Base-by-base conservation (phyloP, 371 early-diverging fungal genomes). In the Parasitella parasitica region DNA sequence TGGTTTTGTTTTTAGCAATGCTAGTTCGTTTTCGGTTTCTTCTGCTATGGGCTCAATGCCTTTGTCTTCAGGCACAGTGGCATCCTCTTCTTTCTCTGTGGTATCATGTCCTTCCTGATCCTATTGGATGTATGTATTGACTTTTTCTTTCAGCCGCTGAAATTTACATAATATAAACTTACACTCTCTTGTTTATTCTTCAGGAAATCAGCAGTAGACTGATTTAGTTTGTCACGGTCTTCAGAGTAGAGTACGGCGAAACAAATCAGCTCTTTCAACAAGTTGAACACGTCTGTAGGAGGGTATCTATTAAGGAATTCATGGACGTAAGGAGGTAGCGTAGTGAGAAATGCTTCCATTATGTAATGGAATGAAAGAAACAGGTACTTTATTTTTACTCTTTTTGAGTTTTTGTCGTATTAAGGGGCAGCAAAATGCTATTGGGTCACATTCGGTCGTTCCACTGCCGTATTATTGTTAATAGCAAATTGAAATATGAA, bases 301-400 rank as follows among this genome's bases (percentile, higher is more conserved):
- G 82, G 79, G 46, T 78, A 66, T 48, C 69, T 71, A 39, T 70
- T 58, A 11, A 81, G 35, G 55, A 63, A 78, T 6, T 60, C 64
- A 62, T 81, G 82, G 6, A 81, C 81, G 63, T 78, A 78, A 39
- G 81, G 78, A 27, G 81, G 81, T 61, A 81, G 66, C 30, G 78
- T 81, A 8, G 70, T 66, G 16, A 81, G 51, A 65, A 81, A 81
- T 4, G 72, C 60, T 59, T 81, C 81, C 81, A 81, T 81, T 26
- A 37, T 41, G 28, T 36, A 20, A 57, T 15, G 50, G 38, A 27
- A 28, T 36, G 26, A 34, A 54, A 49, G 20, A 27, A 24, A 6
- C 27, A 15, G 20, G 18, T n/a, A n/a, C 18, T 7, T n/a, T 16
- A 18, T 7, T n/a, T 8, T 8, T 43, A 4, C 11, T 20, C 8